Conservation (phyloP, 2,329 filamentous ascomycete species). For the Diaporthe sp. region DNA sequence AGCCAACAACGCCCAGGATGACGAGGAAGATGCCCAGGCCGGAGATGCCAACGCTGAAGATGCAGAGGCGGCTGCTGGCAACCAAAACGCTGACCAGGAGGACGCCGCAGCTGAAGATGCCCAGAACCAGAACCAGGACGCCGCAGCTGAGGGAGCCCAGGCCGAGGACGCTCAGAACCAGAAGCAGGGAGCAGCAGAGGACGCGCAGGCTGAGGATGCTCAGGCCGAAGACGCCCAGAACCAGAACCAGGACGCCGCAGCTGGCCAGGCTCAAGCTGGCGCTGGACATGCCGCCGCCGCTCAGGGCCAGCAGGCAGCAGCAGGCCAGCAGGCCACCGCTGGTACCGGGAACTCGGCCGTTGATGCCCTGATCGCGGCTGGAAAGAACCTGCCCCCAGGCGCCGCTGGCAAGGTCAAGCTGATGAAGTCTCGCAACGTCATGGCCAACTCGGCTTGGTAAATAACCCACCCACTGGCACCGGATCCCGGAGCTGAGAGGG, state of each 20-base stretch:
- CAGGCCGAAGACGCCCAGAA: neutral
- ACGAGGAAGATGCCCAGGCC: neutral
- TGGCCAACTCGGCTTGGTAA: conserved; percentile 23
- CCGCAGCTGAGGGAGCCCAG: neutral
- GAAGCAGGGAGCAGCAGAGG: too few species aligned
- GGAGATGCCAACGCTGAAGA: neutral
- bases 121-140: neutral
- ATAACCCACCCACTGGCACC: neutral
- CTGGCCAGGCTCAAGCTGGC: neutral
- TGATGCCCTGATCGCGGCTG: conserved; percentile 14
- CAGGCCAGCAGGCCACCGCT: neutral
- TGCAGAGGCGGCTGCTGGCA: neutral
- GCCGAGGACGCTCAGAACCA: neutral
- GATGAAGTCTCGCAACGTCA: conserved; percentile 15
- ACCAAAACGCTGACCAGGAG: neutral
- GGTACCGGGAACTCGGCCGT: conserved; percentile 4
- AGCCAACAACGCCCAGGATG: neutral
- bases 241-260: neutral
- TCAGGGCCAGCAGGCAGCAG: neutral
- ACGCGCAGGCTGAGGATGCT: too few species aligned
- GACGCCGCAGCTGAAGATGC: neutral
- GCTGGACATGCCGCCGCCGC: neutral
- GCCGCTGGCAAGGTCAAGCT: conserved; percentile 16
- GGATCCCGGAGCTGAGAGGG: neutral
- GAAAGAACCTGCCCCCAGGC: conserved; percentile 15